Base-by-base conservation (phyloP, 495 filamentous ascomycete species). In the Penicillium bialowiezense region DNA sequence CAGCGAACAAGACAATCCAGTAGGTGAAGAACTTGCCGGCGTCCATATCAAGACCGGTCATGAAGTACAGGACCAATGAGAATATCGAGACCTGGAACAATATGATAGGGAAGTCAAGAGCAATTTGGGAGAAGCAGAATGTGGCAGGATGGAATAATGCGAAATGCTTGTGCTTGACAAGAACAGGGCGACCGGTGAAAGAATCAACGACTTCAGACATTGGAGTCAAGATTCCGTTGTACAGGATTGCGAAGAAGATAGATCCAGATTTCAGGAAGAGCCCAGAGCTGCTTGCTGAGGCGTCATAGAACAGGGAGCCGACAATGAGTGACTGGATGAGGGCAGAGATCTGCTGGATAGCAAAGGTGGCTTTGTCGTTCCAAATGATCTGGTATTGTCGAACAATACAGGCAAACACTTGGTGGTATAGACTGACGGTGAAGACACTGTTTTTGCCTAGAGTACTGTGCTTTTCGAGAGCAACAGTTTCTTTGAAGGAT, bases 141-240 rank as follows among this genome's bases (percentile, higher is more conserved):
- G 87, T 85, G 2, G 82, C 76, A 6, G 87, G 87, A 5, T 84
- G 77, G 60, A 84, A 87, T 49, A 88, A 82, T 17, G 80, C 81
- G 58, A 87, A 89, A 15, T 71, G 69, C 54, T 84, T 83, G 64
- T 91, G 87, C 49, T 88, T 87, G 42, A 83, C 73, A 7, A 90
- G 64, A 32, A 91, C 82, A 1, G 82, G 85, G n/a, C 85, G 77
- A 0, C 78, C 76, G 7, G 72, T 69, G 57, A 88, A 88, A 0
- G 85, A 82, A 24, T 81, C 73, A 21, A 79, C 85, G 14, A 88
- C 71, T 56, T 90, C 87, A 1, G 82, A 73, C 31, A 90, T 68
- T 9, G 86, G 80, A 9, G 87, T 66, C 33, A 89, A 73, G 28
- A 77, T 19, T 7, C 35, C 77, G 52, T 87, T 85, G 67, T 87